Evolutionary conservation across 2,329 filamentous ascomycete species (phyloP), one percentile per base, ranked within the genome.

Genomic region (Xylariaceae sp.): DNA sequence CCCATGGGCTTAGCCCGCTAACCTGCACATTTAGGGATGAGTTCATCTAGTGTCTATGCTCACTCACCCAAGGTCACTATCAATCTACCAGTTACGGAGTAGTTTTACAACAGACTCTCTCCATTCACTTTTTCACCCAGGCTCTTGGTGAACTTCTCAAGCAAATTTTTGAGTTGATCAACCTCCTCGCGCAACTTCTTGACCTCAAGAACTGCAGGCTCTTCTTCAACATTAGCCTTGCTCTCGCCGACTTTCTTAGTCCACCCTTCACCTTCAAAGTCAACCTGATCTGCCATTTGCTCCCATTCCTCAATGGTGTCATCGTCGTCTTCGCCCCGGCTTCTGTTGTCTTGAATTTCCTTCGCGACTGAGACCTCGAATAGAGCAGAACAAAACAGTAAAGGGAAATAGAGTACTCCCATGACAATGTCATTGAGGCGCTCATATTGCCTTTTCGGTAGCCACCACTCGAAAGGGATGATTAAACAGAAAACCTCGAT

Each of bases 271-370:
- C 79, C 74, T 59, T 95, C 88, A 59, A 94, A 87, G 61, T 95
- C 86, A 17, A 92, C 63, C 42, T 86, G 77, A 6, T 73, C 73
- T 7, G 74, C 68, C 61, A 92, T 73, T 64, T 95, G 86, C 69
- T 98, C 93, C 93, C 93, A 98, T 64, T 96, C 92, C 61, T 97
- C 86, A 7, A 86, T 70, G 1, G 82, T 82, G 55, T 96, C 90
- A 56, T 98, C 93, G 55, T 98, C 93, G 3, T 85, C 85, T 55
- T 96, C 91, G 32, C 91, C 89, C 14, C 86, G 72, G 14, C 77
- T 77, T 1, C 93, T 77, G 64, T 97, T 97, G 44, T 72, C 74
- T 20, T 75, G 76, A 35, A 96, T 88, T 3, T 72, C 73, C 27
- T 74, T 72, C 0, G 88, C 88, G 6, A 77, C 76, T 11, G 75